Percentiles rank a stretch among this genome's conserved stretches.
Conservation (phyloP, 495 filamentous ascomycete species). For the Parathielavia appendiculata region DNA sequence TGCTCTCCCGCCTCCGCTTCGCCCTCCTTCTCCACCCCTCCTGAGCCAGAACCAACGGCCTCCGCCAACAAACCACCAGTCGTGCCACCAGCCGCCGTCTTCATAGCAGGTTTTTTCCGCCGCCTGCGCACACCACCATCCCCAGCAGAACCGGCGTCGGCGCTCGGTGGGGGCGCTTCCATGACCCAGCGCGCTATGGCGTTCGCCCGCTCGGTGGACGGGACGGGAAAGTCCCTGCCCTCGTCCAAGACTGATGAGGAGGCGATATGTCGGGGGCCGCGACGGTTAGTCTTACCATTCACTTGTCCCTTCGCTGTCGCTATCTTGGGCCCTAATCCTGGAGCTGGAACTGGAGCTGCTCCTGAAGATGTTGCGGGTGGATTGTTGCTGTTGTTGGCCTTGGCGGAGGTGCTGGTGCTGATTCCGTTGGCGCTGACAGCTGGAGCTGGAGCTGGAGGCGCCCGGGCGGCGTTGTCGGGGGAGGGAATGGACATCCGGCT, state of each 20-base stretch:
- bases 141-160: background rate
- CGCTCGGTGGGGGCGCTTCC: conserved; percentile 17
- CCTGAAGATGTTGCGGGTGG: no score
- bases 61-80: background rate
- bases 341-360: no score
- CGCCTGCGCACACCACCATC: conserved; percentile 10
- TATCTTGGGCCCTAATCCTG: no score
- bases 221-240: conserved; percentile 54
- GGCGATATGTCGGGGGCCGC: background rate
- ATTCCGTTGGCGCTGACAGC: background rate
- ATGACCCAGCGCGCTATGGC: conserved; percentile 62
- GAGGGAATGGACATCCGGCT: background rate
- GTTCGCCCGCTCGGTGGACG: conserved; percentile 59
- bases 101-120: conserved; percentile 30
- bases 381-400: no score
- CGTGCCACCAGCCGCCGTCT: background rate
- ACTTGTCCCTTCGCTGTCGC: no score
- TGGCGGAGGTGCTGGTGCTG: background rate
- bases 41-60: background rate
- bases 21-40: background rate
- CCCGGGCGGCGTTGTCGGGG: no score
- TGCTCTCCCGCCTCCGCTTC: background rate
- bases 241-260: background rate
- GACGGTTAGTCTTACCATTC: no score
- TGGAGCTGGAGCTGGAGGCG: background rate